Percentiles rank a stretch among this genome's conserved stretches.
Conservation (phyloP, 2,329 filamentous ascomycete species). For the Colletotrichum sojae region DNA sequence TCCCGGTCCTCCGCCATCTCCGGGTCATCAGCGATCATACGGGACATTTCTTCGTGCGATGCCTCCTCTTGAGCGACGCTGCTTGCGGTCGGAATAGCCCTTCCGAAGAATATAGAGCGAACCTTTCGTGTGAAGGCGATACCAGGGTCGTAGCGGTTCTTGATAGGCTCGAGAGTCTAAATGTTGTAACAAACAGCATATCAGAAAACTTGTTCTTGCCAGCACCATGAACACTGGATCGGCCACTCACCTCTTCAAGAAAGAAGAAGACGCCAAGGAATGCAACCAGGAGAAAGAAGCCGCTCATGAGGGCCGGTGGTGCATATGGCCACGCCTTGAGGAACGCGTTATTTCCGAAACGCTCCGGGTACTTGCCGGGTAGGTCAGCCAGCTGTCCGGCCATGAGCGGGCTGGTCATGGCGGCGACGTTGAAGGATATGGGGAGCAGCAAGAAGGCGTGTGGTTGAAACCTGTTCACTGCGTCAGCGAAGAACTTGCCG, state of each 20-base stretch:
- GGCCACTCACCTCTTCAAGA: conserved; percentile 14
- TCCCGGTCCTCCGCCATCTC: not conserved
- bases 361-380: conserved; percentile 27
- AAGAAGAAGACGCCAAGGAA: conserved; percentile 22
- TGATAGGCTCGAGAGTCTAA: conserved; percentile 16
- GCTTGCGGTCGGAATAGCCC: not conserved
- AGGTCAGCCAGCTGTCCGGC: conserved; percentile 24
- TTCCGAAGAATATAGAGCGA: not conserved
- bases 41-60: conserved; percentile 11
- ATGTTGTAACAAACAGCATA: not conserved
- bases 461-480: not conserved
- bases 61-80: conserved; percentile 5
- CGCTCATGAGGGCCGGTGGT: conserved; percentile 1
- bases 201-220: not conserved
- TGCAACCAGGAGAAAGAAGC: conserved; percentile 9
- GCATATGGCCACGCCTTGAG: conserved; percentile 22
- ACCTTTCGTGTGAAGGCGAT: conserved; percentile 2
- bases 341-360: conserved; percentile 18
- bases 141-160: conserved; percentile 12
- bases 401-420: conserved; percentile 25
- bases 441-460: conserved; percentile 21
- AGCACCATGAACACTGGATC: not conserved
- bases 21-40: conserved; percentile 3
- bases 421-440: conserved; percentile 22
- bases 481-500: not conserved